Percentiles rank a stretch among this genome's conserved stretches.
Evolutionary conservation across 768 basidiomycete species (phyloP).

Genomic region (Scleroderma bovista): DNA sequence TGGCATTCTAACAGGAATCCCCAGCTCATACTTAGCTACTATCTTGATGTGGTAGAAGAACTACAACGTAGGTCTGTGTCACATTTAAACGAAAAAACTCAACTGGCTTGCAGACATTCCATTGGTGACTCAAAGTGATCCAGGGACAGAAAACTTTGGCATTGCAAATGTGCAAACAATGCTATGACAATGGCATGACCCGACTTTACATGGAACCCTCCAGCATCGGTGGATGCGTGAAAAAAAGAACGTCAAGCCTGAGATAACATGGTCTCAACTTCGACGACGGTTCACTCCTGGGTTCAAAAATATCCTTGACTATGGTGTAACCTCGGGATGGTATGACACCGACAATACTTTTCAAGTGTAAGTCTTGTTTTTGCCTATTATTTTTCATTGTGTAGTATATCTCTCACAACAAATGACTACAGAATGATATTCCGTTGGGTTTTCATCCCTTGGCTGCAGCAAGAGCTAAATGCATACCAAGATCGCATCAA

Average conservation of each 20-base stretch:
- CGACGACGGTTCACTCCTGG: conserved; percentile 7
- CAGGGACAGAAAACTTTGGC: conserved; percentile 28
- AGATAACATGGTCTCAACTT: conserved; percentile 17
- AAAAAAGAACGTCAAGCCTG: conserved; percentile 22
- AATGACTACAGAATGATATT: too few relatives aligned
- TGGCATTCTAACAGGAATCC: conserved; percentile 42
- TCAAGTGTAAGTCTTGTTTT: background rate
- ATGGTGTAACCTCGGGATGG: background rate
- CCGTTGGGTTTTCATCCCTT: conserved; percentile 6
- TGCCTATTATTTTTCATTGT: background rate
- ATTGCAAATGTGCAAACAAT: conserved; percentile 41
- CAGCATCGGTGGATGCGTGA: conserved; percentile 35
- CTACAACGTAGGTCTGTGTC: conserved; percentile 12
- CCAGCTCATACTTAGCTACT: conserved; percentile 30
- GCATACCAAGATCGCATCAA: conserved; percentile 1
- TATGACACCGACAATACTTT: background rate
- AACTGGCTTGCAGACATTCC: conserved; percentile 27
- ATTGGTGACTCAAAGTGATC: conserved; percentile 39
- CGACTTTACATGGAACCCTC: conserved; percentile 28
- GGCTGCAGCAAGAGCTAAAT: conserved; percentile 3
- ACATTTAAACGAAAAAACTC: conserved; percentile 4
- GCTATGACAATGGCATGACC: conserved; percentile 36
- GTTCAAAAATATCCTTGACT: conserved; percentile 12
- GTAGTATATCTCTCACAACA: too few relatives aligned
- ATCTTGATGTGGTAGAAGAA: conserved; percentile 23